Conservation (phyloP, 2,329 filamentous ascomycete species). For the Blastomyces emzantsi region DNA sequence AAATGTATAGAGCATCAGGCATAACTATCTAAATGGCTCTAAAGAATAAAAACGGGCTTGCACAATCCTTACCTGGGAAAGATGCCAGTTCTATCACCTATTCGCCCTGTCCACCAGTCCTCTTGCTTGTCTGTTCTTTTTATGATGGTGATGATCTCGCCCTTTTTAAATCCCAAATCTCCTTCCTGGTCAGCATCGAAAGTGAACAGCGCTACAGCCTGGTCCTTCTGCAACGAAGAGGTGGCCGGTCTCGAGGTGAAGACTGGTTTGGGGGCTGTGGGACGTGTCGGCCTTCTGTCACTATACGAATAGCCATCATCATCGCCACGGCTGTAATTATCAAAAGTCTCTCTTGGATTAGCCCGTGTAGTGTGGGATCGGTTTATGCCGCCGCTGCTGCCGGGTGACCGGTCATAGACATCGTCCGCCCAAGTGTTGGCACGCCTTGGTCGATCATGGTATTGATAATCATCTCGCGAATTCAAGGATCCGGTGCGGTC, state of each 20-base stretch:
- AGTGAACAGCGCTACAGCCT: constrained; percentile 83
- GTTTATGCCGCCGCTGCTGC: constrained; percentile 23
- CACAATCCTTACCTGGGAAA: constrained; percentile 62
- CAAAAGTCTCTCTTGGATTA: constrained; percentile 28
- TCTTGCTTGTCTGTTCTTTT: constrained; percentile 91
- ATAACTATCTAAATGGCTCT: background rate
- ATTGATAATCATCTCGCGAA: constrained; percentile 46
- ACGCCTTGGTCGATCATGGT: constrained; percentile 43
- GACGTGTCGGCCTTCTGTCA: constrained; percentile 61
- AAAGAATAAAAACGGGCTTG: too few relatives aligned
- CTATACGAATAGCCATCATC: constrained; percentile 47
- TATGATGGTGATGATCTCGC: constrained; percentile 86
- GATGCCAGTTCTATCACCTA: constrained; percentile 77
- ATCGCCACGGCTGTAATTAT: constrained; percentile 20
- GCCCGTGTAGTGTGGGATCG: constrained; percentile 29
- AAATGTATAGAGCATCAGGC: background rate
- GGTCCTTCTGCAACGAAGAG: constrained; percentile 47
- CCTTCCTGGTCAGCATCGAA: constrained; percentile 92
- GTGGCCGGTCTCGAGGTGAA: constrained; percentile 50
- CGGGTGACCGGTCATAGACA: constrained; percentile 36
- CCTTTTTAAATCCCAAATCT: constrained; percentile 93
- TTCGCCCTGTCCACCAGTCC: constrained; percentile 95
- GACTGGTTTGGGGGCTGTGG: constrained; percentile 80
- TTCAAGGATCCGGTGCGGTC: constrained; percentile 46
- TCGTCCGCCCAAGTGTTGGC: constrained; percentile 44